Base-by-base conservation (phyloP, 2,329 filamentous ascomycete genomes). In the Cephalotrichum gorgonifer region DNA sequence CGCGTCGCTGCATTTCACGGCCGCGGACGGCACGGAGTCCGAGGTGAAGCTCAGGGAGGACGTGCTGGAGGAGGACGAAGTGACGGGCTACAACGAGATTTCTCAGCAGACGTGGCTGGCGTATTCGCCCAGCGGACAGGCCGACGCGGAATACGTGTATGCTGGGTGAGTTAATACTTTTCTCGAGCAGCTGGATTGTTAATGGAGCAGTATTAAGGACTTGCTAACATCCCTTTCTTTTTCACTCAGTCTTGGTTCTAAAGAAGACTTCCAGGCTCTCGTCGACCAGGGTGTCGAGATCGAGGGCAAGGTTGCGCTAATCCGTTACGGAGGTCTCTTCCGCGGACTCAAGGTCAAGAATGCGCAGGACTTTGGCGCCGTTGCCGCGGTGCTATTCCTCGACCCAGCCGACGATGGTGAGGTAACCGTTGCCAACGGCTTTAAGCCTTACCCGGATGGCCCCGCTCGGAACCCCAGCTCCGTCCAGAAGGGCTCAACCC, bases 291-390 rank as follows among this genome's bases (percentile, higher is more conserved):
- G 85, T 43, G 70, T 93, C 20, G 78, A 75, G 25, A 64, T 93
- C 9, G 64, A 82, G 55, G 88, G 87, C 41, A 91, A 90, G 65
- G 88, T 94, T 55, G 86, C 85, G 0, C 64, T 94, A 33, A 78
- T 76, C 15, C 86, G 85, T 58, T 94, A 94, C 59, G 88, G 88
- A 1, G 72, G 75, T 3, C 75, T 86, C 23, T 91, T 93, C 67
- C 76, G 88, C 35, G 88, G 88, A 0, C 67, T 94, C 43, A 94
- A 93, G 62, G 80, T 93, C 44, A 91, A 89, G 67, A 79, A 87
- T 49, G 87, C 88, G 1, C 82, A 90, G 60, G 85, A 81, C 54
- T 78, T 80, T 54, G 78, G 78, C 49, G 74, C 74, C 6, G 70
- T 83, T 42, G 71, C 76, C 6, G 78, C 79, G 11, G 70, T 79